These are phyloP conservation scores for Wallacemonas sp. DNA, from an alignment of 208 protist genomes.

Conservation along the genomic window DNA sequence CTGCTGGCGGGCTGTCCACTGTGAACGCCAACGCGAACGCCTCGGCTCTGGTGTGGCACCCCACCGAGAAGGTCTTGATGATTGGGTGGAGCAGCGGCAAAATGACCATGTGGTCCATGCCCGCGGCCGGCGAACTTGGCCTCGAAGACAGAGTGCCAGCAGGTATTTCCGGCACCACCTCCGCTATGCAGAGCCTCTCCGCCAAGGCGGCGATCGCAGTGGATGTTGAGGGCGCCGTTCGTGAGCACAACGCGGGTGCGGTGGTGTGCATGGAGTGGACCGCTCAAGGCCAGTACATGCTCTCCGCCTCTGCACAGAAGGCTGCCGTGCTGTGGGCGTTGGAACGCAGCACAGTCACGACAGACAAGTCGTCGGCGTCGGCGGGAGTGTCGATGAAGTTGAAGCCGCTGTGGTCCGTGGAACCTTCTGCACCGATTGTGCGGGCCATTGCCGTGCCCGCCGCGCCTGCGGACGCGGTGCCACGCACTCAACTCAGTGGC, in stretches of 20 bases:
- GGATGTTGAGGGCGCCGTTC: constrained; percentile 57
- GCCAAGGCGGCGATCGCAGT: constrained; percentile 35
- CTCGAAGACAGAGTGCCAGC: constrained; percentile 29
- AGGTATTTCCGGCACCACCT: constrained; percentile 8
- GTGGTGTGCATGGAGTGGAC: constrained; percentile 65
- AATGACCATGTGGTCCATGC: constrained; percentile 68
- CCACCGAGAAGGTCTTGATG: constrained; percentile 55
- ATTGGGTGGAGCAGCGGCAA: constrained; percentile 87
- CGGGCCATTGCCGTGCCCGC: constrained; percentile 53
- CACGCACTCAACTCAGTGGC: neutral
- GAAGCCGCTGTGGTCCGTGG: constrained; percentile 71
- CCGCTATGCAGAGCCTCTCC: constrained; percentile 32
- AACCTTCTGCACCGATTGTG: constrained; percentile 38
- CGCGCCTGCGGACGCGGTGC: no score
- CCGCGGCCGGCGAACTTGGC: constrained; percentile 25
- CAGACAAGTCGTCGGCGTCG: constrained; percentile 19
- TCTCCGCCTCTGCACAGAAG: constrained; percentile 58
- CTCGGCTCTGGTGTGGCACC: constrained; percentile 86
- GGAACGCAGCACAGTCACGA: constrained; percentile 35
- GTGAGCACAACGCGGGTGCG: constrained; percentile 57
- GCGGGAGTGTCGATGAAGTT: constrained; percentile 31
- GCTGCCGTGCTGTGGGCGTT: constrained; percentile 70
- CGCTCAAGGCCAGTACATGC: constrained; percentile 46
- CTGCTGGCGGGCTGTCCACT: constrained; percentile 19
- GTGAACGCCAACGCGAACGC: constrained; percentile 26